Base-by-base conservation (phyloP, 2,329 filamentous ascomycete species). In the Elsinoe necatrix region DNA sequence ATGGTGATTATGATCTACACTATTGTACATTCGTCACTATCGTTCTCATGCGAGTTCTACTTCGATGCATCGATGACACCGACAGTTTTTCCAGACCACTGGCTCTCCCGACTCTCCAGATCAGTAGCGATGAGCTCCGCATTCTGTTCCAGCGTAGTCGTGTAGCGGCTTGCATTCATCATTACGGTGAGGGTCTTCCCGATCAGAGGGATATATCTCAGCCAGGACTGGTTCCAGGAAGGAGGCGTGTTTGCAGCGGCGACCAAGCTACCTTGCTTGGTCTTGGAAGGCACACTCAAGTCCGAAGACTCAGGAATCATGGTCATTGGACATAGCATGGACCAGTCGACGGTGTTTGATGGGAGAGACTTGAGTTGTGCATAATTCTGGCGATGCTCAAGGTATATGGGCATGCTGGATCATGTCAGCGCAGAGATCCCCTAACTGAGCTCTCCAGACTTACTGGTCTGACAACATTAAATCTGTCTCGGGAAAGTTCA, bases 111-210 rank as follows among this genome's bases (percentile, higher is more conserved):
- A 29, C 31, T 63, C 57, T 67, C 69, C 43, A 75, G 63, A 62
- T 75, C 72, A 43, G 61, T 64, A 11, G 72, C 71, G 42, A 75
- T 66, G 47, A 74, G 71, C n/a, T 74, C 73, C 1, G 72, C 73
- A 57, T 70, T 69, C 56, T 71, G 67, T 59, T 75, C 72, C 8
- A 73, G 66, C 11, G 67, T 71, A 2, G 69, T 72, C 14, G 58
- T 51, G 63, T 74, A 73, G 14, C 67, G 64, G 29, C 57, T 29
- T 7, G 61, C 60, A 57, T 72, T 66, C 56, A 67, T 66, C 1
- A 58, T 60, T 5, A 62, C 56, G n/a, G 65, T 56, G 25, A 72
- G 7, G 31, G 63, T 55, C 54, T 58, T 64, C 11, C 70, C 71
- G 42, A 74, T 63, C 51, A 64, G 64, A 18, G 65, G 68, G 12